Evolutionary conservation across 805 yeast species (phyloP), one percentile per base, ranked within the genome.

Genomic region (Saccharomycopsis microspora): DNA sequence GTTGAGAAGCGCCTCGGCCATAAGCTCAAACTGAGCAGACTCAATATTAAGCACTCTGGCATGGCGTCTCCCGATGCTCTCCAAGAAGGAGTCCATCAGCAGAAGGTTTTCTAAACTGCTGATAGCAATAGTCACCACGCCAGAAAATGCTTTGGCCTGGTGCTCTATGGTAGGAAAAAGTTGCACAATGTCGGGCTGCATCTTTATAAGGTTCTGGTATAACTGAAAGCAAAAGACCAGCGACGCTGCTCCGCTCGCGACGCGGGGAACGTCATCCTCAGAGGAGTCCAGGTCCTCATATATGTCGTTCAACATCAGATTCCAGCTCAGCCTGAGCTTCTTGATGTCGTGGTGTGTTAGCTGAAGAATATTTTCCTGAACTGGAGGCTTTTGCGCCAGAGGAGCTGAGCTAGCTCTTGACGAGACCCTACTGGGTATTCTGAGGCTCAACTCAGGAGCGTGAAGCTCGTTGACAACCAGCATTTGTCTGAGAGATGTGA

Each of bases 131-230:
- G 78, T 68, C 58, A 78, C 63, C 40, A 78, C 78, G 4, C 82
- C 82, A 1, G 82, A 81, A 61, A 78, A 72, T 11, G 82, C 71
- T 32, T 72, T 72, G 1, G 83, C 81, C 61, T 78, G 84, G 59
- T 79, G 82, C 45, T 67, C 65, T 47, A 78, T 71, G 19, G 75
- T 71, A 1, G 84, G 83, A 55, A 78, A 76, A 54, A 75, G 51
- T 41, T 59, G 64, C 46, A 74, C 80, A 56, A 78, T 65, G 7
- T 60, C 61, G 0, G 78, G 72, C 48, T 67, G 67, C 68, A 68
- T 65, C 1, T 67, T 54, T 39, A 77, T 66, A 46, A 78, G 62
- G 55, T 77, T 78, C 50, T 70, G 66, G 61, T 78, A 78, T 55
- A 78, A 67, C 56, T 78, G 83, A 43, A 72, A 64, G 57, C 81